Conservation (phyloP, 2,329 filamentous ascomycete species). For the Dactylellina leptospora region DNA sequence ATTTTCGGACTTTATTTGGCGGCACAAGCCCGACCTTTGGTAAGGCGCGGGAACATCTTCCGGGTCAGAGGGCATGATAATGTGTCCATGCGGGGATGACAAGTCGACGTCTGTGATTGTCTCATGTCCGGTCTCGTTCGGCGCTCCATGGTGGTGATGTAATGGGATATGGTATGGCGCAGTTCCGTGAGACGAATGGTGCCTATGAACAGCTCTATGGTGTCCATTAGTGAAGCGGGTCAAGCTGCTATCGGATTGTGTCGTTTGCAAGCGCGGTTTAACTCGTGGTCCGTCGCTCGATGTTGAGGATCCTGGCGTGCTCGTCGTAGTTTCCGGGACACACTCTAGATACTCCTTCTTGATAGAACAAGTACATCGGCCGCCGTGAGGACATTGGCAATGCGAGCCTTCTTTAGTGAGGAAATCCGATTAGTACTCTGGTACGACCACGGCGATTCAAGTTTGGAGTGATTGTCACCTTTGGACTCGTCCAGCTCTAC, state of each 20-base stretch:
- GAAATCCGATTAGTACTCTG: conserved; percentile 19
- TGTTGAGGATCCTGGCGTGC: conserved; percentile 63
- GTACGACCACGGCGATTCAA: neutral
- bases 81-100: conserved; percentile 45
- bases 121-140: conserved; percentile 63
- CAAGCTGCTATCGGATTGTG: conserved; percentile 68
- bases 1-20: conserved; percentile 60
- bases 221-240: conserved; percentile 71
- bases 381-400: conserved; percentile 76
- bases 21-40: conserved; percentile 62
- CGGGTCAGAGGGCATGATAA: conserved; percentile 51
- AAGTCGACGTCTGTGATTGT: conserved; percentile 59
- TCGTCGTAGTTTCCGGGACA: conserved; percentile 71
- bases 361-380: conserved; percentile 71
- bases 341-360: conserved; percentile 73
- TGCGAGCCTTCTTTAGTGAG: conserved; percentile 64
- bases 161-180: conserved; percentile 71
- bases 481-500: conserved; percentile 50
- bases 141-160: conserved; percentile 67
- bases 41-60: conserved; percentile 62
- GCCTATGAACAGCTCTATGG: conserved; percentile 71
- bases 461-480: conserved; percentile 25
- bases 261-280: conserved; percentile 70
- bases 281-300: conserved; percentile 60
- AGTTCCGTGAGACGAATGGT: conserved; percentile 70